Conservation (phyloP, 192 early-diverging fungal species). For the Jimgerdemannia flammicorona region DNA sequence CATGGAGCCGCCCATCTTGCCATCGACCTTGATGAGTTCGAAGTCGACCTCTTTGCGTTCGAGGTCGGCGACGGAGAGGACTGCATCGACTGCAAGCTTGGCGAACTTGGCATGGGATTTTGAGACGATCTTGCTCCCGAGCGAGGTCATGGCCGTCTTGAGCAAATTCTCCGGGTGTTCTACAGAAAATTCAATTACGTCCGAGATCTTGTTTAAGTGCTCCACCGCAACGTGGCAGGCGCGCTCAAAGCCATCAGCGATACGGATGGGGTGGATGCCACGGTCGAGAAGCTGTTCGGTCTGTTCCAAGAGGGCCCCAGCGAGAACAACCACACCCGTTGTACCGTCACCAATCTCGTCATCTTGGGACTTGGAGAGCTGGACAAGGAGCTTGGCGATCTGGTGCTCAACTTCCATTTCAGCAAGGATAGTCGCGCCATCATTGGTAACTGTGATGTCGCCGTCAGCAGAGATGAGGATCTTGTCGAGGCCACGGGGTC, state of each 20-base stretch:
- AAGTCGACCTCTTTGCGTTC: constrained; percentile 99
- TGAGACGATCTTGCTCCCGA: constrained; percentile 99
- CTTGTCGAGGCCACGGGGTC: constrained; percentile 98
- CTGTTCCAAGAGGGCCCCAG: constrained; percentile 96
- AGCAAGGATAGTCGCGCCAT: constrained; percentile 96
- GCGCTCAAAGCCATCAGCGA: constrained; percentile 97
- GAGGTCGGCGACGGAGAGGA: constrained; percentile 95
- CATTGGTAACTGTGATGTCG: constrained; percentile 99
- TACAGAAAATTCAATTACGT: constrained; percentile 80
- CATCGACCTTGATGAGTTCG: constrained; percentile 99
- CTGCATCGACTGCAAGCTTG: constrained; percentile 97
- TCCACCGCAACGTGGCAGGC: constrained; percentile 93
- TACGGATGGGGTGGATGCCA: constrained; percentile 98
- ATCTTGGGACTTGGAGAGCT: constrained; percentile 97
- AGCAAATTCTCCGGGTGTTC: constrained; percentile 82
- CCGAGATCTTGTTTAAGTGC: constrained; percentile 90
- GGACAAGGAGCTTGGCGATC: constrained; percentile 97
- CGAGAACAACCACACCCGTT: constrained; percentile 98
- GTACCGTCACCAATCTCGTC: constrained; percentile 99
- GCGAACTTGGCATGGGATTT: constrained; percentile 99
- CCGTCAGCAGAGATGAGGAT: constrained; percentile 99
- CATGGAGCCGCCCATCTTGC: constrained; percentile 96
- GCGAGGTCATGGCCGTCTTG: constrained; percentile 93
- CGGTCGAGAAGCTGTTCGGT: constrained; percentile 91
- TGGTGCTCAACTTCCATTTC: constrained; percentile 99